Conservation (phyloP, 2,329 filamentous ascomycete species). For the Aspergillus unguis region DNA sequence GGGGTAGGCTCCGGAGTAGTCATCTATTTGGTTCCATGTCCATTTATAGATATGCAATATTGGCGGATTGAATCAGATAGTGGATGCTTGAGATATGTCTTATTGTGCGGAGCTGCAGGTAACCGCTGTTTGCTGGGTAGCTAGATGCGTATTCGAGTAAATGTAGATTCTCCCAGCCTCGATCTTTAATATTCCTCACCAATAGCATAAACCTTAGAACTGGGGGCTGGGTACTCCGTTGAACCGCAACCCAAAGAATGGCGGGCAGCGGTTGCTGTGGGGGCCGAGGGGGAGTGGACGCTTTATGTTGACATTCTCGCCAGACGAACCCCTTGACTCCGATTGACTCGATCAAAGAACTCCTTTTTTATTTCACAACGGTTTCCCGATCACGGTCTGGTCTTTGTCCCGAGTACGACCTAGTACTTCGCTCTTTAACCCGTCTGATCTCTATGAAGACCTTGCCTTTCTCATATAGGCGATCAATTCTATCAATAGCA, state of each 20-base stretch:
- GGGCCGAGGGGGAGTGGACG: conserved; percentile 14
- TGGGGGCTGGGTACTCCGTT: background rate
- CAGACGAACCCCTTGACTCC: conserved; percentile 9
- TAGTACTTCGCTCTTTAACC: conserved; percentile 5
- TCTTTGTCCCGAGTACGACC: conserved; percentile 4
- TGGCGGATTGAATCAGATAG: no score
- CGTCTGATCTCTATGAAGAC: conserved; percentile 18
- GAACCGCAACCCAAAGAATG: conserved; percentile 14
- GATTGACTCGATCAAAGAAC: background rate
- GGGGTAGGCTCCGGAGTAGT: no score
- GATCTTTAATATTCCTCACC: no score
- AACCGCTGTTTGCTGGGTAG: no score
- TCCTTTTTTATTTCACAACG: conserved; percentile 2
- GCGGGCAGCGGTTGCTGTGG: conserved; percentile 23
- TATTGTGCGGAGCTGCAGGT: no score
- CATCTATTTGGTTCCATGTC: no score
- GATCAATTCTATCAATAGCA: conserved; percentile 7
- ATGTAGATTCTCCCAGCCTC: no score
- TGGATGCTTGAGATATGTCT: no score
- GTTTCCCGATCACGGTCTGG: background rate
- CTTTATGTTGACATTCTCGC: conserved; percentile 19
- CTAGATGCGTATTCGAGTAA: no score
- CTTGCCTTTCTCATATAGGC: conserved; percentile 16
- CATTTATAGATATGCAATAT: no score
- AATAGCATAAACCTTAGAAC: no score